A percentile compares a stretch with the other conserved stretches of the same genome.
Conservation (phyloP, 257 asterid genomes). For the Ilex aquifolium region DNA sequence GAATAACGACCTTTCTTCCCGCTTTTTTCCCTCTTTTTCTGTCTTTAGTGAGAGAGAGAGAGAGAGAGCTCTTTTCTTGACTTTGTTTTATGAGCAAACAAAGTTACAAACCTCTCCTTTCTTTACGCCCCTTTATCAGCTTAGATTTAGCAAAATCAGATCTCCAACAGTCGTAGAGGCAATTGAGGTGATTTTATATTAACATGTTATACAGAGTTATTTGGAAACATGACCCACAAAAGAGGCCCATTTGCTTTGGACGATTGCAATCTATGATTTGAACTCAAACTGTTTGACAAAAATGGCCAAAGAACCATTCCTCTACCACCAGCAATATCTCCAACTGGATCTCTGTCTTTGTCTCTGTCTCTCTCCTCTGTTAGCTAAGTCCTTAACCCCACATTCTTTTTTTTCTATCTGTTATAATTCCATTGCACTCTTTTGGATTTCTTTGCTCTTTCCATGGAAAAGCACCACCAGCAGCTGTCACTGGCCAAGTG, state of each 20-base stretch:
- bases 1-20: slow-evolving; percentile 37
- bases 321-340: slow-evolving; percentile 32
- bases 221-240: slow-evolving; percentile 50
- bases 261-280: slow-evolving; percentile 53
- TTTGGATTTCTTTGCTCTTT: slow-evolving; percentile 16
- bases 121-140: slow-evolving; percentile 37
- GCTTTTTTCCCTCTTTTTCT: slow-evolving; percentile 16
- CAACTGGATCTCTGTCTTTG: slow-evolving; percentile 31
- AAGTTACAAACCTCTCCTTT: slow-evolving; percentile 27
- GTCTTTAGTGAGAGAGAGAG: slow-evolving; percentile 4
- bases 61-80: slow-evolving; percentile 21
- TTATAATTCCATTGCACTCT: slow-evolving; percentile 17
- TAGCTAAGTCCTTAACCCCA: slow-evolving; percentile 23
- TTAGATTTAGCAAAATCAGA: slow-evolving; percentile 17
- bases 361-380: slow-evolving; percentile 29
- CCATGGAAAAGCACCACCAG: slow-evolving; percentile 35
- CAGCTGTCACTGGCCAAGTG: slow-evolving; percentile 54
- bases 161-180: not conserved
- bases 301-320: slow-evolving; percentile 36
- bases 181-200: too few species aligned
- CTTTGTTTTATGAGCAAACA: slow-evolving; percentile 33
- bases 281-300: slow-evolving; percentile 46
- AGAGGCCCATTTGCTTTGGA: slow-evolving; percentile 39
- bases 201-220: not conserved
- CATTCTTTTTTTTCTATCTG: slow-evolving; percentile 33